These are phyloP conservation scores for Aspergillus nanangensis DNA, from an alignment of 495 filamentous ascomycete genomes.

Conservation along the genomic window DNA sequence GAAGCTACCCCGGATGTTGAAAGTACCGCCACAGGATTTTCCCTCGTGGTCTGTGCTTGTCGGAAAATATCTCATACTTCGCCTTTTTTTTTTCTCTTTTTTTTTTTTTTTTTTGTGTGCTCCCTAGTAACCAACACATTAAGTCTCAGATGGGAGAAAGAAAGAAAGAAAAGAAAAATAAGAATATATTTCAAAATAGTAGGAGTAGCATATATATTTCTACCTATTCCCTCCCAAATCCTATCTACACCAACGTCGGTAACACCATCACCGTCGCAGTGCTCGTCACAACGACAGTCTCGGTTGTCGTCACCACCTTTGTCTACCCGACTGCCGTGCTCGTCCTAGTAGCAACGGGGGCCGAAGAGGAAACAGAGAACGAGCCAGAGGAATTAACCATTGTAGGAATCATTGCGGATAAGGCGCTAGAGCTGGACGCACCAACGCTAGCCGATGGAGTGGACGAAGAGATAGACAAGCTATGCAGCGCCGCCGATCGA, in stretches of 20 bases:
- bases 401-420: background rate
- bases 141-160: background rate
- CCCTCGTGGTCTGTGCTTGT: too few relatives aligned
- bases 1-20: too few relatives aligned
- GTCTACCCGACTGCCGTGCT: background rate
- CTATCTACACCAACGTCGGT: constrained; percentile 1
- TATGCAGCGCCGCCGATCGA: too few relatives aligned
- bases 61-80: too few relatives aligned
- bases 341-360: background rate
- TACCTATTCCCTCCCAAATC: background rate
- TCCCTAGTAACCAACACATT: background rate
- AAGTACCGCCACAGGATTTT: too few relatives aligned
- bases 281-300: constrained; percentile 1
- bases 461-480: too few relatives aligned
- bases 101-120: background rate
- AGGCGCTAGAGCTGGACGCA: background rate
- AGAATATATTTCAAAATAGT: background rate
- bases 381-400: background rate
- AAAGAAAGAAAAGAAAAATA: background rate
- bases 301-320: constrained; percentile 2
- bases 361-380: background rate
- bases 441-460: background rate
- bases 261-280: constrained; percentile 1
- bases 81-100: too few relatives aligned
- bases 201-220: background rate